Percentiles rank a stretch among this genome's conserved stretches.
Evolutionary conservation across 176 grass and related monocot species (phyloP).

Genomic region (Raddia distichophylla): DNA sequence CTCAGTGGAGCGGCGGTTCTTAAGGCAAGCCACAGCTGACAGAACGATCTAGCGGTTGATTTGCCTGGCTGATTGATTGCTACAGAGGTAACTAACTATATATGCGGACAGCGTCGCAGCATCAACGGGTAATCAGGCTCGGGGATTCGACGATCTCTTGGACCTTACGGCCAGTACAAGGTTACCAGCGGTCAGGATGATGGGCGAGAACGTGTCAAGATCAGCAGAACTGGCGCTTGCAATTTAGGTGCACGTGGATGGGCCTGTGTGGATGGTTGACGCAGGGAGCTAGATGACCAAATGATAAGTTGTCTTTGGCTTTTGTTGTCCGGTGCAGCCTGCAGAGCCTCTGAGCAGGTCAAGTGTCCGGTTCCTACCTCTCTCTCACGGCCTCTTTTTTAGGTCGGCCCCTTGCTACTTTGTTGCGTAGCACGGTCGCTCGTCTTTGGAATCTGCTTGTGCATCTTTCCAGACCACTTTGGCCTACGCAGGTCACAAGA

Average conservation of each 20-base stretch:
- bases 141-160: conserved; percentile 42
- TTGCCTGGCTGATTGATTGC: neutral
- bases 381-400: neutral
- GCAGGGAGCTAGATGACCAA: neutral
- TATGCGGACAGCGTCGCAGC: neutral
- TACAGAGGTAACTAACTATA: neutral
- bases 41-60: neutral
- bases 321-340: conserved; percentile 3
- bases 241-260: conserved; percentile 27
- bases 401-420: neutral
- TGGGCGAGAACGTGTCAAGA: neutral
- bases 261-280: neutral
- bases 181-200: neutral
- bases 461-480: conserved; percentile 45
- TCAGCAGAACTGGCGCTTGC: conserved; percentile 22
- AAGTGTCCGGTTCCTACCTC: conserved; percentile 26
- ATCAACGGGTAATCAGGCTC: conserved; percentile 10
- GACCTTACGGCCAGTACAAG: conserved; percentile 38
- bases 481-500: conserved; percentile 1
- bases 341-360: conserved; percentile 48
- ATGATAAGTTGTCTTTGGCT: neutral
- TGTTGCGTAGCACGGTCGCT: conserved; percentile 14
- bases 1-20: neutral
- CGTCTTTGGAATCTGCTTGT: conserved; percentile 7
- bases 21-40: neutral